Base-by-base conservation (phyloP, 2,329 filamentous ascomycete species). In the Curvularia verruculosa region DNA sequence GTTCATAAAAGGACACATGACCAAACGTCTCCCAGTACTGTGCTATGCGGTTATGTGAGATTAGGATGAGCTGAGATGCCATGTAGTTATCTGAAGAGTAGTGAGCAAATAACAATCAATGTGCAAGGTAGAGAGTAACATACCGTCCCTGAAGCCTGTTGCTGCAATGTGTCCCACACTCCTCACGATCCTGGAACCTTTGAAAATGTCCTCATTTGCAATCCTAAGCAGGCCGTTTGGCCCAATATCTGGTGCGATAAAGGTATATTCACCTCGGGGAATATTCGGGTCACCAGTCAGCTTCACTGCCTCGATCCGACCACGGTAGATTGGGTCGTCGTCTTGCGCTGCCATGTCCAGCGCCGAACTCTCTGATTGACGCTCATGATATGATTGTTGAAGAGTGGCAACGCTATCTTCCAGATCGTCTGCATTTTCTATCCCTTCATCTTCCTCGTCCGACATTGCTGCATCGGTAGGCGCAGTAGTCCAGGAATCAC, bases 231-330 rank as follows among this genome's bases (percentile, higher is more conserved):
- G 82, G 0, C 91, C 91, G 0, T 71, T 77, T 0, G 83, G 81
- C 0, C 90, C 88, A 34, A 98, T 85, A 65, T 97, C 92, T 5
- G 91, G 85, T 0, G 87, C 89, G 3, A 91, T 83, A 72, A 96
- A 97, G 0, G 90, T 91, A 65, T 88, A 86, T 74, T 97, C 89
- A 8, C 93, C 94, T 8, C 93, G 84, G 0, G 94, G 94, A 13
- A 98, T 87, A 64, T 97, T 96, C 0, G 89, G 87, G 69, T 99
- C 94, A 0, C 94, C 94, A 0, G 94, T 98, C 31, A 99, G 79
- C 74, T 98, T 98, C 70, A 97, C 87, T 0, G 90, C 94, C 73
- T 93, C 87, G 3, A 98, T 75, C 1, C 87, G 82, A 4, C 92
- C 91, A 12, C 80, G 81, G 63, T 90, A 86, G 1, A 85, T 79